Percentiles rank a stretch among this genome's conserved stretches.
phyloP scores from a whole-genome alignment of 768 basidiomycete species.

The Mycena sanguinolenta region DNA sequence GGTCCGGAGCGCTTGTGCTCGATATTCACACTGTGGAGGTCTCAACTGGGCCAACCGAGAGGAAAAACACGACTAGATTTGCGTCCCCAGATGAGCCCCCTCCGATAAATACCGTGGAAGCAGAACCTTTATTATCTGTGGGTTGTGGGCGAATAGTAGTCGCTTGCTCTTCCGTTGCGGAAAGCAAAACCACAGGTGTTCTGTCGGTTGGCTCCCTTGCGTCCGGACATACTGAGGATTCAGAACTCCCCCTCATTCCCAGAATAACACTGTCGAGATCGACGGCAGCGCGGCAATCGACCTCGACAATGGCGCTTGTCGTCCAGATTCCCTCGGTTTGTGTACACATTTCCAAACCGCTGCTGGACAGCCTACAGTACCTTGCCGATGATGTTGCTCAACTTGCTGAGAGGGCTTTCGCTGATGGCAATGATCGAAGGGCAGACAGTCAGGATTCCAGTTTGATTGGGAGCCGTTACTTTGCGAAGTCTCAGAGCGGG shows the following conservation, averaged over 20 bases:
- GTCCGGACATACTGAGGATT: conserved; percentile 36
- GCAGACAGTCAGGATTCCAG: conserved; percentile 67
- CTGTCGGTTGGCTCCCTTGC: conserved; percentile 64
- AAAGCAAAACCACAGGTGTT: conserved; percentile 57
- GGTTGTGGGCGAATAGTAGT: conserved; percentile 61
- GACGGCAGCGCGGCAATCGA: conserved; percentile 11
- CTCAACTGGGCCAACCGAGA: conserved; percentile 46
- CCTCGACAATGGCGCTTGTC: conserved; percentile 44
- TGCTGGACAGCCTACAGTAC: conserved; percentile 85
- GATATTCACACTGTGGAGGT: conserved; percentile 70
- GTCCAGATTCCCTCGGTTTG: conserved; percentile 74
- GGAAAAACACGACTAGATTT: conserved; percentile 47
- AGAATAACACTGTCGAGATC: conserved; percentile 51
- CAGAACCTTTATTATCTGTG: conserved; percentile 51
- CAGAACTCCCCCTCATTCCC: conserved; percentile 43
- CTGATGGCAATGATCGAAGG: conserved; percentile 41
- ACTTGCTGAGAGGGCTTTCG: conserved; percentile 65
- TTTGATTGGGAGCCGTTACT: conserved; percentile 86
- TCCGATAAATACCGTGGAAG: conserved; percentile 24
- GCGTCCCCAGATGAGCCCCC: conserved; percentile 29
- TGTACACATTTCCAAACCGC: conserved; percentile 70
- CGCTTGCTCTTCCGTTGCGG: conserved; percentile 59
- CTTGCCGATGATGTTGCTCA: conserved; percentile 91
- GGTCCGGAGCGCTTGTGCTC: conserved; percentile 78
- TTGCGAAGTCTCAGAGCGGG: conserved; percentile 64